Base-by-base conservation (phyloP, 352 stramenopile species). In the Ophiocytium majus region DNA sequence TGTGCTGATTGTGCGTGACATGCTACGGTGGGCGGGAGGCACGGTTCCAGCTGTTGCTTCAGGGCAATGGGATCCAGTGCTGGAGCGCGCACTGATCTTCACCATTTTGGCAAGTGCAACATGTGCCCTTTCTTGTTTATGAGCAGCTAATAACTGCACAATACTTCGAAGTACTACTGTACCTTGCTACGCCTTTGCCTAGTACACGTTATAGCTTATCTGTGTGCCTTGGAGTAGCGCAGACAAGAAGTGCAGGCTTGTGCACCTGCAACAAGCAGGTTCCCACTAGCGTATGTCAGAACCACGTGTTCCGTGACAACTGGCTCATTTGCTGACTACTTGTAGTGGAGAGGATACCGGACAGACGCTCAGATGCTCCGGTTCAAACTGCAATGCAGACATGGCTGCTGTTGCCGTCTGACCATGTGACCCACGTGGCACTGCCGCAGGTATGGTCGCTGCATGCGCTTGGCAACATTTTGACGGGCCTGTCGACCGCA, bases 1-100 rank as follows among this genome's bases (percentile, higher is more conserved):
- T 49, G 82, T 75, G n/a, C 82, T 86, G 23, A 50, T 86, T 23
- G 78, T 86, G 37, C 82, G 82, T 17, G 82, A 86, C 82, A 82
- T 86, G 82, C n/a, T 86, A 19, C 63, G 82, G n/a, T 82, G 82
- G 74, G 75, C 79, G 31, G 75, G 5, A 19, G 5, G 64, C 28
- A 14, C 28, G 64, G 64, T 76, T 33, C 5, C 64, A 33, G 17
- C 5, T 10, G 64, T 14, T 57, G n/a, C n/a, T n/a, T n/a, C n/a
- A n/a, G n/a, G n/a, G n/a, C n/a, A n/a, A n/a, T n/a, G n/a, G n/a
- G n/a, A n/a, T n/a, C n/a, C n/a, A n/a, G 43, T 14, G 43, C 43
- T 57, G 43, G 43, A 57, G 43, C 43, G 43, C 5, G 5, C 14
- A 14, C 5, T 57, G 43, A 14, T 57, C 43, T 14, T 57, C 5